Conservation (phyloP, 2,329 filamentous ascomycete species). For the Cryphonectria naterciae region DNA sequence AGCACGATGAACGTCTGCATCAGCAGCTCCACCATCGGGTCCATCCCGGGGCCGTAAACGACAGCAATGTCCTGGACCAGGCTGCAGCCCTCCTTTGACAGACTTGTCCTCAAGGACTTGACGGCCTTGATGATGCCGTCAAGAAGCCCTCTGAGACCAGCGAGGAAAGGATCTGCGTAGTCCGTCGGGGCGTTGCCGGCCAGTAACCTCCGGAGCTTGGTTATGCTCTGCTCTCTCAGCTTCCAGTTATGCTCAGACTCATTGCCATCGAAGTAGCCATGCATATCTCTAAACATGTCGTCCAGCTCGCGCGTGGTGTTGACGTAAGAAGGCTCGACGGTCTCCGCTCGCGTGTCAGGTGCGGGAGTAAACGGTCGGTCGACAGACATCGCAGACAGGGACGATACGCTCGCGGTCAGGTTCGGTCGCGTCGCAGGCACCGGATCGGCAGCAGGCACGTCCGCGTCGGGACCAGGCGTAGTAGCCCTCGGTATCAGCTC, state of each 20-base stretch:
- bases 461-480: slow-evolving; percentile 22
- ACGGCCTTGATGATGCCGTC: slow-evolving; percentile 89
- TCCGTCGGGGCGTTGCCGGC: slow-evolving; percentile 83
- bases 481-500: slow-evolving; percentile 63
- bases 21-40: slow-evolving; percentile 86
- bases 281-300: slow-evolving; percentile 82
- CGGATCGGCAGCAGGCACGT: slow-evolving; percentile 14
- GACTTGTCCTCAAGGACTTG: slow-evolving; percentile 83
- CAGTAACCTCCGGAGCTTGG: slow-evolving; percentile 75
- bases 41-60: slow-evolving; percentile 76
- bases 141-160: slow-evolving; percentile 71
- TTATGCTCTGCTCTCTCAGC: slow-evolving; percentile 79
- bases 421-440: slow-evolving; percentile 45
- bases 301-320: slow-evolving; percentile 88
- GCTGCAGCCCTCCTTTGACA: slow-evolving; percentile 84
- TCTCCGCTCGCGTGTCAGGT: slow-evolving; percentile 67
- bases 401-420: slow-evolving; percentile 58
- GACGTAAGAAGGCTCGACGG: slow-evolving; percentile 80
- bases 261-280: slow-evolving; percentile 78
- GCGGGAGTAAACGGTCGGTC: slow-evolving; percentile 65
- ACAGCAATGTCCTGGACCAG: slow-evolving; percentile 84
- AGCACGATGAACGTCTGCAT: slow-evolving; percentile 90
- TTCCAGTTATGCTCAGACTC: slow-evolving; percentile 93
- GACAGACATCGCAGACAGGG: slow-evolving; percentile 51
- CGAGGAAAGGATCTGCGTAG: slow-evolving; percentile 72